Evolutionary conservation across 192 early-diverging fungal genomes (phyloP).

Genomic region (Diversispora epigaea): DNA sequence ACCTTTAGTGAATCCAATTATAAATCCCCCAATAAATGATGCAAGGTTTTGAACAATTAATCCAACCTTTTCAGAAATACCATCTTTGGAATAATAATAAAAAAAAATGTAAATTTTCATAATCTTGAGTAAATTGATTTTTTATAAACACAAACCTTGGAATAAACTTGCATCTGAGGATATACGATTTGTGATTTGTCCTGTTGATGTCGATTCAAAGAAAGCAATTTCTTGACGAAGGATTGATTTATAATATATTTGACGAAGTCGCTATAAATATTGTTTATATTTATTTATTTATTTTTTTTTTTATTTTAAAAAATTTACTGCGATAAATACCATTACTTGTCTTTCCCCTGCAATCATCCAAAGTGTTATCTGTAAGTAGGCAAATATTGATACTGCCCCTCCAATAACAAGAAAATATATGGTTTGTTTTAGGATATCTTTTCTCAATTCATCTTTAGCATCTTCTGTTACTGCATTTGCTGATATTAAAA

Average conservation of each 20-base stretch:
- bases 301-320: too few species aligned
- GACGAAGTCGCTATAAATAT: conserved; percentile 58
- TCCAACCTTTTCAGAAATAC: too few species aligned
- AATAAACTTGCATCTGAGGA: conserved; percentile 33
- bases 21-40: too few species aligned
- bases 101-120: too few species aligned
- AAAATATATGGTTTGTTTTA: conserved; percentile 29
- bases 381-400: conserved; percentile 56
- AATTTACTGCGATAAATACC: neutral
- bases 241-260: conserved; percentile 70
- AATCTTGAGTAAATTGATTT: too few species aligned
- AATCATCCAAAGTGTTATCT: conserved; percentile 64
- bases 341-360: conserved; percentile 57
- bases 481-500: neutral
- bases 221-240: conserved; percentile 83
- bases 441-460: neutral
- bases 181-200: conserved; percentile 65
- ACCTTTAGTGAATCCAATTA: too few species aligned
- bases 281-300: too few species aligned
- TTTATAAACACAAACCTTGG: too few species aligned
- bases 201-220: conserved; percentile 75
- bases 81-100: too few species aligned
- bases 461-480: neutral
- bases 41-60: too few species aligned
- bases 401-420: conserved; percentile 53